Percentiles rank a stretch among this genome's conserved stretches.
Evolutionary conservation across 1,284 basidiomycete species (phyloP).

Genomic region (Cutaneotrichosporon sp.): DNA sequence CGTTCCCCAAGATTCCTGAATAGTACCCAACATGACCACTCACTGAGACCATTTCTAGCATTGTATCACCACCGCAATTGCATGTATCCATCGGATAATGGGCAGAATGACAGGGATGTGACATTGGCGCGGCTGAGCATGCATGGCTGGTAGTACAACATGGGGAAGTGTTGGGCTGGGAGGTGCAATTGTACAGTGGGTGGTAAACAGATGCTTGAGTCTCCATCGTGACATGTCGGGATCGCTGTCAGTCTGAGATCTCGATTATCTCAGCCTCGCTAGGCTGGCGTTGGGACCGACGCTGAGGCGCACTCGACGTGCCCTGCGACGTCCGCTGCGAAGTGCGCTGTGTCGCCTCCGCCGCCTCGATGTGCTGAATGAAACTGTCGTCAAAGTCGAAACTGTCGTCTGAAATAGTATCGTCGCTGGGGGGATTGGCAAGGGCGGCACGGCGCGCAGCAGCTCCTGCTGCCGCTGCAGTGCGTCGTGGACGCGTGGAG

Average conservation of each 20-base stretch:
- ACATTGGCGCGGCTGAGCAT: too few relatives aligned
- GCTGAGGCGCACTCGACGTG: not conserved
- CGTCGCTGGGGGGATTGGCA: slow-evolving; percentile 2
- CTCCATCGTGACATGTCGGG: not conserved
- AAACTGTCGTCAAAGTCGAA: slow-evolving; percentile 24
- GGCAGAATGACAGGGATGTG: too few relatives aligned
- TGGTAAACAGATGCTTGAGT: too few relatives aligned
- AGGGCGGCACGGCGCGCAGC: slow-evolving; percentile 17
- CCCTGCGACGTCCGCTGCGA: not conserved
- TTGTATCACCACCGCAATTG: too few relatives aligned
- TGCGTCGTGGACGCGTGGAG: slow-evolving; percentile 1
- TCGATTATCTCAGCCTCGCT: slow-evolving; percentile 10
- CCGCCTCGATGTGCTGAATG: slow-evolving; percentile 20
- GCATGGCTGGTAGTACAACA: too few relatives aligned
- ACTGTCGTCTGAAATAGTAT: slow-evolving; percentile 4
- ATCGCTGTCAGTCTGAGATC: slow-evolving; percentile 3
- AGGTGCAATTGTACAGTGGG: too few relatives aligned
- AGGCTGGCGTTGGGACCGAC: not conserved
- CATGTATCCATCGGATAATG: too few relatives aligned
- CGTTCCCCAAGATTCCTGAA: slow-evolving; percentile 30
- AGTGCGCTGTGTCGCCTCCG: slow-evolving; percentile 20
- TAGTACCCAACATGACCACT: too few relatives aligned
- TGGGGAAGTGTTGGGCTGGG: too few relatives aligned
- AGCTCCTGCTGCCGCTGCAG: slow-evolving; percentile 1
- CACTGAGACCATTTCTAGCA: too few relatives aligned